A percentile compares a stretch with the other conserved stretches of the same genome.
phyloP scores from a whole-genome alignment of 202 grass and related monocot species.

The Musa balbisiana region DNA sequence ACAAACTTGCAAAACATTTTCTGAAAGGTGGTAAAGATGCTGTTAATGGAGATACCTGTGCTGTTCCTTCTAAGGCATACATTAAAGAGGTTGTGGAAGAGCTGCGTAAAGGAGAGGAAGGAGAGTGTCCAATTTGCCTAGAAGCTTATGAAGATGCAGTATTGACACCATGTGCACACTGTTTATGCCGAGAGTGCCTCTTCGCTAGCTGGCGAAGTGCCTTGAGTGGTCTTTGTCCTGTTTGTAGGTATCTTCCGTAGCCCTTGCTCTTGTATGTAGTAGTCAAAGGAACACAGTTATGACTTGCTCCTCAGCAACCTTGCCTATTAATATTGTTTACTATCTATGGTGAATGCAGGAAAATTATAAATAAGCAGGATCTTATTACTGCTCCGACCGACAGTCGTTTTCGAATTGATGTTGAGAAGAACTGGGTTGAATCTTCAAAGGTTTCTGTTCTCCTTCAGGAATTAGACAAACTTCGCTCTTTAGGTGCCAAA shows the following conservation, averaged over 20 bases:
- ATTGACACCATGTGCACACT: conserved; percentile 80
- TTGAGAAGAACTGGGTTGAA: conserved; percentile 86
- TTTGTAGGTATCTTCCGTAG: conserved; percentile 52
- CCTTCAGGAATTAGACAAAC: conserved; percentile 52
- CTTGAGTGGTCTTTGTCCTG: conserved; percentile 69
- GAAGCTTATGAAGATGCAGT: conserved; percentile 96
- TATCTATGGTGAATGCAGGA: conserved; percentile 30
- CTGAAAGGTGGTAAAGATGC: conserved; percentile 46
- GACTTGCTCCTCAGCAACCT: not conserved
- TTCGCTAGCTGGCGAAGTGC: conserved; percentile 77
- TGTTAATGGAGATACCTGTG: conserved; percentile 40
- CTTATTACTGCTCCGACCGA: conserved; percentile 85
- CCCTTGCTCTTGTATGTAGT: not conserved
- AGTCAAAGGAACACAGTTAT: not conserved
- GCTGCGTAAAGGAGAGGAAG: conserved; percentile 65
- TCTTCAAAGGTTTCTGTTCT: conserved; percentile 95
- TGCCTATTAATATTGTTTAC: not conserved
- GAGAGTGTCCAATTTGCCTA: conserved; percentile 92
- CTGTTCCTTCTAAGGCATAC: conserved; percentile 56
- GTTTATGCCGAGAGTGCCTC: conserved; percentile 84
- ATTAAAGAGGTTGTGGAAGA: conserved; percentile 82
- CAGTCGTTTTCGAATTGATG: conserved; percentile 73
- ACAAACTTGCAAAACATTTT: conserved; percentile 77
- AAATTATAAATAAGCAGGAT: conserved; percentile 60
- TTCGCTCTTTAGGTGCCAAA: conserved; percentile 61